A percentile compares a stretch with the other conserved stretches of the same genome.
Conservation (phyloP, 2,329 filamentous ascomycete species). For the Aureobasidium pullulans region DNA sequence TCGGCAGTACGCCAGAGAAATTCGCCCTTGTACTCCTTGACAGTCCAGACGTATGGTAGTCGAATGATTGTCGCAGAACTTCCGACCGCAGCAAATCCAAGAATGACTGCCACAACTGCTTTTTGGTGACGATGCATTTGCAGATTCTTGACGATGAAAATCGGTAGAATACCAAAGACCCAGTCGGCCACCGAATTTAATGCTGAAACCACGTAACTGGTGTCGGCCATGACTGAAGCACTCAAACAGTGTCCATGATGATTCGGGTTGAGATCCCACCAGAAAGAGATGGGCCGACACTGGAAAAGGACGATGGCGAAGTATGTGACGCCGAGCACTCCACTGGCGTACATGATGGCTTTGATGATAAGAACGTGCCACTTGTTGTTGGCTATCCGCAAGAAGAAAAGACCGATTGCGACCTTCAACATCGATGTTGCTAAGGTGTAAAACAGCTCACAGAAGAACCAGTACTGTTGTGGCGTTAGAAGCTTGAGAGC, state of each 20-base stretch:
- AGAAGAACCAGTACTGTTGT: constrained; percentile 46
- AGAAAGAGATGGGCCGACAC: constrained; percentile 46
- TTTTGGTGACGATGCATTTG: constrained; percentile 30
- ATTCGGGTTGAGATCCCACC: constrained; percentile 40
- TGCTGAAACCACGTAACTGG: constrained; percentile 17
- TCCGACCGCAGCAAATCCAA: constrained; percentile 35
- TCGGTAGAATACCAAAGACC: constrained; percentile 29
- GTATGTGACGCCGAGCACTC: constrained; percentile 40
- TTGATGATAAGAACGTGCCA: constrained; percentile 41
- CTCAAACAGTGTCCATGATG: constrained; percentile 31
- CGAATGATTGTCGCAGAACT: constrained; percentile 45
- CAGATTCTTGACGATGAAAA: constrained; percentile 31
- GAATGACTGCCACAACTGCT: constrained; percentile 26
- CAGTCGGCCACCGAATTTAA: constrained; percentile 32
- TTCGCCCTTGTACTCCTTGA: constrained; percentile 33
- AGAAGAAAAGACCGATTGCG: constrained; percentile 46
- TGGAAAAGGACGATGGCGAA: constrained; percentile 47
- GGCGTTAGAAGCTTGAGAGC: background rate
- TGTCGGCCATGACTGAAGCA: constrained; percentile 9
- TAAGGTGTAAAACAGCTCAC: constrained; percentile 47
- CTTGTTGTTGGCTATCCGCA: constrained; percentile 42
- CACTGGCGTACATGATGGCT: constrained; percentile 37
- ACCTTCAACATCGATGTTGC: constrained; percentile 43
- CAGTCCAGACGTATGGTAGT: constrained; percentile 35
- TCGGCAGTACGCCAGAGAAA: constrained; percentile 39